A percentile compares a stretch with the other conserved stretches of the same genome.
Conservation (phyloP, 164 flowering plant species). For the Sedum album region DNA sequence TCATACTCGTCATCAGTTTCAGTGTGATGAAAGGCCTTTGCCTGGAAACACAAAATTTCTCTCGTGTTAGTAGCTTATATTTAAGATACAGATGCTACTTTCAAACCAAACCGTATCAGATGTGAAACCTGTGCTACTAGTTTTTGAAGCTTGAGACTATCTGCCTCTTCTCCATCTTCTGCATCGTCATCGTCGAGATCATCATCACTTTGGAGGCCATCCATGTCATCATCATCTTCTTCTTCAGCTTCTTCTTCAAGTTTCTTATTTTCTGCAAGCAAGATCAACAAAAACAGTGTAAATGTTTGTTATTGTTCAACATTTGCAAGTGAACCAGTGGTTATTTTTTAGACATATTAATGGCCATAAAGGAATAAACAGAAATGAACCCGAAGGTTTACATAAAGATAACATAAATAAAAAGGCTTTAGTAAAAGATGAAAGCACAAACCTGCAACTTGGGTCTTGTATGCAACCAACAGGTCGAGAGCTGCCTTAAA, state of each 20-base stretch:
- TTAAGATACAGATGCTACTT: not conserved
- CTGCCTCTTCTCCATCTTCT: slow-evolving; percentile 90
- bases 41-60: slow-evolving; percentile 30
- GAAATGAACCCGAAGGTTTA: too few species aligned
- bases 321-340: not conserved
- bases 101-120: not conserved
- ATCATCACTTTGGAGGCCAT: slow-evolving; percentile 68
- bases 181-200: slow-evolving; percentile 67
- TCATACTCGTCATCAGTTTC: slow-evolving; percentile 81
- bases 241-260: slow-evolving; percentile 56
- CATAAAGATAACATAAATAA: too few species aligned
- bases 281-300: not conserved
- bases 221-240: slow-evolving; percentile 83
- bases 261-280: not conserved
- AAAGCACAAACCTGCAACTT: slow-evolving; percentile 70
- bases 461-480: slow-evolving; percentile 88
- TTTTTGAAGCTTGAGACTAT: slow-evolving; percentile 57
- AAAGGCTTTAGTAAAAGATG: not conserved
- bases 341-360: too few species aligned
- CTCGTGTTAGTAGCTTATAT: not conserved
- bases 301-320: not conserved
- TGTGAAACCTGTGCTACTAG: slow-evolving; percentile 71
- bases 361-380: too few species aligned
- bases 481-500: slow-evolving; percentile 82
- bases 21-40: slow-evolving; percentile 56